Conservation (phyloP, 371 early-diverging fungal species). For the Lichtheimia hyalospora region DNA sequence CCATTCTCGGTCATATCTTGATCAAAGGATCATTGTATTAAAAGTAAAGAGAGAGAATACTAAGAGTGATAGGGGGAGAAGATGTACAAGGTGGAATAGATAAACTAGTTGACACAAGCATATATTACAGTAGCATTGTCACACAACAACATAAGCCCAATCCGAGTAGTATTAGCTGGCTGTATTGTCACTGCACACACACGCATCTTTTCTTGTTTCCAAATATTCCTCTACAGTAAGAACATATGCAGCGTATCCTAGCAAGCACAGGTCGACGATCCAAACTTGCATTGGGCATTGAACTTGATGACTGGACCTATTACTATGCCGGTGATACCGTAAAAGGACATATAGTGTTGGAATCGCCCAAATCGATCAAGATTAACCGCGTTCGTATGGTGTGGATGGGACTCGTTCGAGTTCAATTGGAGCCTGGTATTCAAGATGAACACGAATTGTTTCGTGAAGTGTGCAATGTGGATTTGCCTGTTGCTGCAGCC, state of each 20-base stretch:
- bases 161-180: no score
- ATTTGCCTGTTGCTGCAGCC: background rate
- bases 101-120: no score
- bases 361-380: conserved; percentile 14
- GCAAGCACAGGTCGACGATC: conserved; percentile 4
- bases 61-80: no score
- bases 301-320: conserved; percentile 14
- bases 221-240: background rate
- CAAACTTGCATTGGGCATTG: conserved; percentile 10
- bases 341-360: conserved; percentile 6
- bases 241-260: conserved; percentile 12
- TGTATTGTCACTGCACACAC: background rate
- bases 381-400: conserved; percentile 8
- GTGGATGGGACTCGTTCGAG: conserved; percentile 14
- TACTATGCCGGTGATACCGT: conserved; percentile 19
- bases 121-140: no score
- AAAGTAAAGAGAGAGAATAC: no score
- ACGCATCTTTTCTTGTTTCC: background rate
- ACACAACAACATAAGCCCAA: no score
- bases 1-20: no score
- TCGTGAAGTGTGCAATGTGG: conserved; percentile 6
- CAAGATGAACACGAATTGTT: conserved; percentile 17
- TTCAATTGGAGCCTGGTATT: conserved; percentile 6
- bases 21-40: no score
- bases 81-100: no score